A percentile compares a stretch with the other conserved stretches of the same genome.
These are phyloP conservation scores for Usnea hakonensis DNA, from an alignment of 495 filamentous ascomycete species.

Conservation along the genomic window DNA sequence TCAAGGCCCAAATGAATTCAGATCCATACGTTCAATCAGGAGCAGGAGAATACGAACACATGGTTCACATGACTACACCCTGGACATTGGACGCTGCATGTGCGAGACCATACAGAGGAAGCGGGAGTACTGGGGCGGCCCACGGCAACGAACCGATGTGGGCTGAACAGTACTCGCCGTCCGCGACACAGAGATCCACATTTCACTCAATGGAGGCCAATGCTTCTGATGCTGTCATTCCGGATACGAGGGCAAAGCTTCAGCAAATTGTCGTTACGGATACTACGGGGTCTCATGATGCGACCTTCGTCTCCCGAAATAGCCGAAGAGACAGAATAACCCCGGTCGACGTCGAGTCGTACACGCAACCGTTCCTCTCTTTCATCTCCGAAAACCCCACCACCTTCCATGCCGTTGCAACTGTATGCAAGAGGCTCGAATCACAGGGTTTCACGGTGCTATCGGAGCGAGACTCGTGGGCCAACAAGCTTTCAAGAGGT, in stretches of 20 bases:
- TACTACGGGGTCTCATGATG: not conserved
- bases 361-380: conserved; percentile 75
- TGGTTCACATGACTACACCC: not conserved
- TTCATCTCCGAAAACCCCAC: conserved; percentile 90
- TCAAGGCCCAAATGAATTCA: not conserved
- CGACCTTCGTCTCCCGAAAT: too few species aligned
- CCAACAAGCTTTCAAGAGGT: conserved; percentile 60
- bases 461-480: conserved; percentile 72
- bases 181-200: not conserved
- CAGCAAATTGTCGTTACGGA: not conserved
- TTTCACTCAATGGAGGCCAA: not conserved
- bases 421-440: conserved; percentile 64
- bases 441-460: conserved; percentile 68
- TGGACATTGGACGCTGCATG: not conserved
- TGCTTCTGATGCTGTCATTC: not conserved
- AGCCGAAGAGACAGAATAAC: not conserved
- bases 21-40: not conserved
- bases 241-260: not conserved
- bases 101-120: not conserved
- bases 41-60: not conserved
- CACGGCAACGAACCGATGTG: not conserved
- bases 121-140: not conserved
- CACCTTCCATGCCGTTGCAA: conserved; percentile 77
- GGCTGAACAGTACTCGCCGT: not conserved
- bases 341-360: conserved; percentile 28